These are phyloP conservation scores for Penicillium atrosanguineum DNA, from an alignment of 495 filamentous ascomycete genomes.

Conservation along the genomic window DNA sequence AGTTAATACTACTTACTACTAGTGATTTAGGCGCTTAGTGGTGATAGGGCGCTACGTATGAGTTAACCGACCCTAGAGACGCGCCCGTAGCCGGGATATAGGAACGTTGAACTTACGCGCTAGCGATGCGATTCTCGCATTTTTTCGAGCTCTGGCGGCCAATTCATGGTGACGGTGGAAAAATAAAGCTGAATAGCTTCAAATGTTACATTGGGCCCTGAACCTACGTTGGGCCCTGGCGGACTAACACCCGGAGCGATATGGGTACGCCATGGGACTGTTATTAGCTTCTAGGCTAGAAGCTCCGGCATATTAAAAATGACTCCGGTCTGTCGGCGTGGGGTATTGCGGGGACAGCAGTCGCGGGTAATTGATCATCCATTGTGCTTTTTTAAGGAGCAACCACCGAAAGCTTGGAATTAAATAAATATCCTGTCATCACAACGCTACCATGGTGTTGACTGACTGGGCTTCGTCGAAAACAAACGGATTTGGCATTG, in stretches of 20 bases:
- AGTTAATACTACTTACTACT: background rate
- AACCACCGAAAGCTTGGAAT: too few species aligned
- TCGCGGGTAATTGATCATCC: conserved; percentile 19
- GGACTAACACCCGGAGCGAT: too few species aligned
- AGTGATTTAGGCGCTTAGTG: background rate
- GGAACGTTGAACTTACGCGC: background rate
- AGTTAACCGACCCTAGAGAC: background rate
- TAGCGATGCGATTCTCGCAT: background rate
- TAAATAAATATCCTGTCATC: background rate
- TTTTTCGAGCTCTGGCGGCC: background rate
- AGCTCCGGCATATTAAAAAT: conserved; percentile 4
- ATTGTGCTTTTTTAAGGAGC: conserved; percentile 1
- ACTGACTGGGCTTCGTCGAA: conserved; percentile 13
- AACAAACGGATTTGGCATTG: conserved; percentile 26
- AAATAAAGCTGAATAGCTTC: too few species aligned
- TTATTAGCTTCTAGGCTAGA: too few species aligned
- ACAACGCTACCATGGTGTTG: conserved; percentile 11
- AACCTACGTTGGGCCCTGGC: too few species aligned
- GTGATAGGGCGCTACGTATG: background rate
- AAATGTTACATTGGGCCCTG: too few species aligned
- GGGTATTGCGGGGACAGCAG: background rate
- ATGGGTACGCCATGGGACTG: too few species aligned
- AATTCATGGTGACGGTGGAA: too few species aligned
- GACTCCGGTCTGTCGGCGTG: conserved; percentile 10
- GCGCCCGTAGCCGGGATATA: background rate